Evolutionary conservation across 1,284 basidiomycete genomes (phyloP).

Genomic region (Peniophora sp.): DNA sequence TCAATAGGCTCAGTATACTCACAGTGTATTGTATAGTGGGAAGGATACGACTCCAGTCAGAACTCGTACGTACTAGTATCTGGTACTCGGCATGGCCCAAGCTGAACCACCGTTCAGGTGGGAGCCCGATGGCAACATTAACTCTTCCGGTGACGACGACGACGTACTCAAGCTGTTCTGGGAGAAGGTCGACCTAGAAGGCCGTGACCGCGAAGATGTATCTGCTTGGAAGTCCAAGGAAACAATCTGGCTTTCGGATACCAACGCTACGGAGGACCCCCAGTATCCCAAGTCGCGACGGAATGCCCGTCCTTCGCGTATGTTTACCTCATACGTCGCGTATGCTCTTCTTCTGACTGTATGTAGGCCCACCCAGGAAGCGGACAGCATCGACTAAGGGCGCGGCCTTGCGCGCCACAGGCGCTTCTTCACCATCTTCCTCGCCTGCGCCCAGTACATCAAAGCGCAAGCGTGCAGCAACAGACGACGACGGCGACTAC

Average conservation of each 20-base stretch:
- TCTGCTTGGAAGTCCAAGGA: too few species aligned
- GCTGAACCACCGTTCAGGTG: constrained; percentile 28
- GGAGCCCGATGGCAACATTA: constrained; percentile 64
- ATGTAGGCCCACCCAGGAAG: neutral
- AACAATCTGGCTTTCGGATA: too few species aligned
- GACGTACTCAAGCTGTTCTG: constrained; percentile 54
- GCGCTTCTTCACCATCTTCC: neutral
- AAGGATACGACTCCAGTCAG: constrained; percentile 48
- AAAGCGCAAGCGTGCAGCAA: neutral
- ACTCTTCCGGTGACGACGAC: constrained; percentile 35
- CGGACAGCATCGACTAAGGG: neutral
- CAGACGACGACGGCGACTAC: neutral
- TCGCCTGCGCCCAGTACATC: neutral
- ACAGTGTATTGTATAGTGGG: constrained; percentile 44
- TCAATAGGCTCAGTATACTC: constrained; percentile 1
- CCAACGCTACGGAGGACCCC: constrained; percentile 12
- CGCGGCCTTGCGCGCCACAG: too few species aligned
- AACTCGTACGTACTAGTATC: constrained; percentile 50
- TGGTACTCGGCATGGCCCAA: too few species aligned
- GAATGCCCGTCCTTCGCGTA: constrained; percentile 2
- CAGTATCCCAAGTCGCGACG: constrained; percentile 32
- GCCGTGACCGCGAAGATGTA: constrained; percentile 38
- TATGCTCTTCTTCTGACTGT: neutral
- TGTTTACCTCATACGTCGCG: neutral
- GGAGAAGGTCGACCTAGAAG: constrained; percentile 40